These are phyloP conservation scores for Penicillium pancosmium DNA, from an alignment of 495 filamentous ascomycete genomes.

Conservation along the genomic window DNA sequence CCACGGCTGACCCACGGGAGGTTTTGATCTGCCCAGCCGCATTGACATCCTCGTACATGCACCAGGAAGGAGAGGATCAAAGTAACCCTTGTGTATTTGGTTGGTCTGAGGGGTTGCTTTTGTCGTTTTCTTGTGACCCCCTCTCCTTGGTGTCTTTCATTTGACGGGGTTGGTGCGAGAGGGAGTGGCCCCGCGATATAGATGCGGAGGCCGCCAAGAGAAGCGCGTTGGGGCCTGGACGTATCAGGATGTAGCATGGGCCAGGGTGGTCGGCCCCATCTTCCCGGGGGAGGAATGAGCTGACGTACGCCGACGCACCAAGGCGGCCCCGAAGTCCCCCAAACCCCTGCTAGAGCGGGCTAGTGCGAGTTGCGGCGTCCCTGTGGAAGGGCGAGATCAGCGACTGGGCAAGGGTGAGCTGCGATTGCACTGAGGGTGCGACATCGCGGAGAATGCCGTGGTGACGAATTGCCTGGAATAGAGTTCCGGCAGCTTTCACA, in stretches of 20 bases:
- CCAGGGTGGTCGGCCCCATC: constrained; percentile 11
- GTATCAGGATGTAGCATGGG: constrained; percentile 18
- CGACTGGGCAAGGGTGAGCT: constrained; percentile 9
- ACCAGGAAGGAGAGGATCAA: not conserved
- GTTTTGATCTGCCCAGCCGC: constrained; percentile 1
- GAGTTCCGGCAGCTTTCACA: constrained; percentile 10
- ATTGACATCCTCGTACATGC: not conserved
- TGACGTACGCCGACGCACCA: constrained; percentile 26
- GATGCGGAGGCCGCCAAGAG: constrained; percentile 13
- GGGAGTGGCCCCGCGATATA: constrained; percentile 7
- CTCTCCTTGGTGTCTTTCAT: not conserved
- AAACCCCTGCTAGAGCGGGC: constrained; percentile 15
- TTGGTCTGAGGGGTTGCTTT: not conserved
- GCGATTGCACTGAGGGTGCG: constrained; percentile 8
- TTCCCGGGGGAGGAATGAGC: constrained; percentile 20
- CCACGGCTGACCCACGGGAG: not conserved
- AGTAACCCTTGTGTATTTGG: not conserved
- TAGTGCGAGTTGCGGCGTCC: constrained; percentile 17
- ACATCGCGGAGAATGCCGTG: constrained; percentile 18
- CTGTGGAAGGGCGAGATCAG: constrained; percentile 22
- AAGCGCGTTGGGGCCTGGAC: constrained; percentile 8
- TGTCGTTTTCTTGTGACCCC: not conserved
- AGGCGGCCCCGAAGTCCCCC: constrained; percentile 8
- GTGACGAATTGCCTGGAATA: constrained; percentile 27
- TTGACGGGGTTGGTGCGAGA: not conserved